A percentile compares a stretch with the other conserved stretches of the same genome.
phyloP scores from a whole-genome alignment of 768 basidiomycete genomes.

The Lactarius tabidus region DNA sequence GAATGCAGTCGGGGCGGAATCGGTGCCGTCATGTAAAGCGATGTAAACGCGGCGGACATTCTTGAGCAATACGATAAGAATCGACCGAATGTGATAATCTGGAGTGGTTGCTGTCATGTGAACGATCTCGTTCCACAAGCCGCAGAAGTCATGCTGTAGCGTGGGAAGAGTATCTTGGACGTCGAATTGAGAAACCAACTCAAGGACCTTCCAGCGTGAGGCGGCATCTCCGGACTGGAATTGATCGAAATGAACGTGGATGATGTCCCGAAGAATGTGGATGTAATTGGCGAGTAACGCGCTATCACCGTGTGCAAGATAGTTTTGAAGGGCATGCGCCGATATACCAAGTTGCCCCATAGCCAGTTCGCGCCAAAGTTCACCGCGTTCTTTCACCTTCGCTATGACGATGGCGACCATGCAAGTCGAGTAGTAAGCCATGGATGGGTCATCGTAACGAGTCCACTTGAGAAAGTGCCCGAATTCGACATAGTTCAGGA shows the following conservation, averaged over 20 bases:
- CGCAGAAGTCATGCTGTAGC: constrained; percentile 11
- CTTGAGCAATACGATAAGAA: not conserved
- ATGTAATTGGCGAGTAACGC: constrained; percentile 3
- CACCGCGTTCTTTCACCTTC: not conserved
- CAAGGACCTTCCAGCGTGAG: not conserved
- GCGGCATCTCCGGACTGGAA: too few relatives aligned
- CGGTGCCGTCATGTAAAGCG: constrained; percentile 2
- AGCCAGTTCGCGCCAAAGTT: not conserved
- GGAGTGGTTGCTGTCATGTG: not conserved
- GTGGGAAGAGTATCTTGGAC: not conserved
- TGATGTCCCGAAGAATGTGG: not conserved
- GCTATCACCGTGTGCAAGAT: not conserved
- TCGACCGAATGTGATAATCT: not conserved
- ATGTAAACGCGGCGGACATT: not conserved
- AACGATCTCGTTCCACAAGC: constrained; percentile 9
- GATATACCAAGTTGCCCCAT: not conserved
- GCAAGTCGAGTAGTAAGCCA: not conserved
- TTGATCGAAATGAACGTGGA: not conserved
- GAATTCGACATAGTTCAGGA: not conserved
- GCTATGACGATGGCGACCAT: not conserved
- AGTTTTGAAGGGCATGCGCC: not conserved
- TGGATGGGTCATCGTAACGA: too few relatives aligned
- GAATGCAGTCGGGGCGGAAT: not conserved
- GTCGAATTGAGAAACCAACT: not conserved
- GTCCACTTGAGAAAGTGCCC: not conserved